Evolutionary conservation across 1,139 yeast genomes (phyloP).

Genomic region (Diutina neorugosa): DNA sequence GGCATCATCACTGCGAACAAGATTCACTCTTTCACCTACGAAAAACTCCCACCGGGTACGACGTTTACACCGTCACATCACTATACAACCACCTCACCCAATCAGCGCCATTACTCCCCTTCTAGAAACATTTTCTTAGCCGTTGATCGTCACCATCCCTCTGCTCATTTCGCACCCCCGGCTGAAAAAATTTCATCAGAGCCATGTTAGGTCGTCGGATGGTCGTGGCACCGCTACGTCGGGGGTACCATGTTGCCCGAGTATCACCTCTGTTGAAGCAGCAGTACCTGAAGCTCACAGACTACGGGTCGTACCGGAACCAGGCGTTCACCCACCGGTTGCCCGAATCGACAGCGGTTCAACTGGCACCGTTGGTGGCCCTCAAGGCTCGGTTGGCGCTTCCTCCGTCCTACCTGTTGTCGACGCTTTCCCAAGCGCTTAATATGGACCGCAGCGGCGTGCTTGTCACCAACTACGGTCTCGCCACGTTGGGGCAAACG

Average conservation of each 20-base stretch:
- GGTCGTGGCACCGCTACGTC: not conserved
- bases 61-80: too few relatives aligned
- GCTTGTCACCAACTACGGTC: slow-evolving; percentile 65
- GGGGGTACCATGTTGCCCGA: slow-evolving; percentile 15
- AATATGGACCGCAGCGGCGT: slow-evolving; percentile 34
- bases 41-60: too few relatives aligned
- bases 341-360: slow-evolving; percentile 38
- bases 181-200: slow-evolving; percentile 1
- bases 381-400: slow-evolving; percentile 65
- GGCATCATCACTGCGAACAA: too few relatives aligned
- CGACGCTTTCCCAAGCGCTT: slow-evolving; percentile 73
- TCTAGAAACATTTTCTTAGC: not conserved
- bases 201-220: slow-evolving; percentile 1
- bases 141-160: not conserved
- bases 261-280: slow-evolving; percentile 17
- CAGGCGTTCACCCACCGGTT: slow-evolving; percentile 34
- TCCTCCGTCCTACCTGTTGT: slow-evolving; percentile 41
- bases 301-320: slow-evolving; percentile 31
- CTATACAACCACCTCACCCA: too few relatives aligned
- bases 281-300: slow-evolving; percentile 19
- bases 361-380: slow-evolving; percentile 65
- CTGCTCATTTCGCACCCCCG: not conserved
- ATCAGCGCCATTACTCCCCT: too few relatives aligned
- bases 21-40: too few relatives aligned
- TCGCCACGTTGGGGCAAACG: slow-evolving; percentile 70